phyloP scores from a whole-genome alignment of 2,329 filamentous ascomycete genomes.

The Meredithiella fracta region DNA sequence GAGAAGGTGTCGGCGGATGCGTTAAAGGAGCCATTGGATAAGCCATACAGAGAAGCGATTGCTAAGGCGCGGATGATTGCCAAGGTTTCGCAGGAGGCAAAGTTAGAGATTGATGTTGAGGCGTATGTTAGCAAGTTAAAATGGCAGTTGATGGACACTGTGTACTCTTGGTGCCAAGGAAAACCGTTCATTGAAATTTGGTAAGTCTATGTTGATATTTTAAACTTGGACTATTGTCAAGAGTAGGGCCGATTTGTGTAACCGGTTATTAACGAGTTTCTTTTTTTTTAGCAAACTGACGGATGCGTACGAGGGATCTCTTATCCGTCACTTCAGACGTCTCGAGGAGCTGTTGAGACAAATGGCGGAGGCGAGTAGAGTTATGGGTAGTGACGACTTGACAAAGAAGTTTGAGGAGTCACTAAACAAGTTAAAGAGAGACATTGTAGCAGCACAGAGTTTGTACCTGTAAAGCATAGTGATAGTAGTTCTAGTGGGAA shows the following conservation, averaged over 20 bases:
- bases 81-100: conserved; percentile 88
- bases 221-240: neutral
- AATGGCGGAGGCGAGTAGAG: conserved; percentile 88
- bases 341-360: conserved; percentile 87
- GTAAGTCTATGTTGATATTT: too few relatives aligned
- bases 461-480: conserved; percentile 52
- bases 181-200: conserved; percentile 86
- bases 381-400: conserved; percentile 94
- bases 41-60: conserved; percentile 75
- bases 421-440: conserved; percentile 69
- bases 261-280: conserved; percentile 16
- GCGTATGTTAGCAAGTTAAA: conserved; percentile 84
- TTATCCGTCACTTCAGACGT: conserved; percentile 90
- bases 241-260: neutral
- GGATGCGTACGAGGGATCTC: conserved; percentile 87
- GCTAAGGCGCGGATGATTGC: conserved; percentile 75
- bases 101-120: conserved; percentile 84
- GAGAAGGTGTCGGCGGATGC: conserved; percentile 72
- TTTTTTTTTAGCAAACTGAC: conserved; percentile 75
- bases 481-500: neutral
- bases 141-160: conserved; percentile 92
- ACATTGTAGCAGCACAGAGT: conserved; percentile 89
- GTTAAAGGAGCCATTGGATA: conserved; percentile 68
- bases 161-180: conserved; percentile 80
- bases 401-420: conserved; percentile 82